A percentile compares a stretch with the other conserved stretches of the same genome.
phyloP scores from a whole-genome alignment of 176 grass and related monocot species.

The Leersia perrieri region DNA sequence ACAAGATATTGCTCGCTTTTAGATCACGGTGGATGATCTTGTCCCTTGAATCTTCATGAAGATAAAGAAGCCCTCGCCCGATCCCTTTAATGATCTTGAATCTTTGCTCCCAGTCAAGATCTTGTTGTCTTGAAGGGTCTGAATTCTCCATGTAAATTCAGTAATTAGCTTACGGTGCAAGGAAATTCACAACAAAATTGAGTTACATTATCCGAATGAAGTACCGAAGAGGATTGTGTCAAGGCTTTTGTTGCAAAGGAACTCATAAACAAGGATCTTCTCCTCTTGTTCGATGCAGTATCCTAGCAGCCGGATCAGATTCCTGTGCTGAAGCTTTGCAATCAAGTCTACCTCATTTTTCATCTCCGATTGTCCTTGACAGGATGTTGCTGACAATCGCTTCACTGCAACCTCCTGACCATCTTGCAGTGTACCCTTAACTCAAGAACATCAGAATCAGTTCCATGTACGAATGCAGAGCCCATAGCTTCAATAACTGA shows the following conservation, averaged over 20 bases:
- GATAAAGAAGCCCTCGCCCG: conserved; percentile 51
- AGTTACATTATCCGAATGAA: not conserved
- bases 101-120: conserved; percentile 37
- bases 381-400: conserved; percentile 35
- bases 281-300: conserved; percentile 48
- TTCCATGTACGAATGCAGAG: not conserved
- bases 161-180: not conserved
- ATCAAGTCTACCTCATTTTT: conserved; percentile 48
- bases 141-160: not conserved
- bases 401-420: conserved; percentile 58
- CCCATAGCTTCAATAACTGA: too few relatives aligned
- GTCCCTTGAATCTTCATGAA: conserved; percentile 61
- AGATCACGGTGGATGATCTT: conserved; percentile 55
- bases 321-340: conserved; percentile 62
- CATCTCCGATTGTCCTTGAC: conserved; percentile 40
- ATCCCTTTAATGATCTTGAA: conserved; percentile 58
- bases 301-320: conserved; percentile 46
- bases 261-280: conserved; percentile 59
- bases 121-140: conserved; percentile 20
- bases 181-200: not conserved
- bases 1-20: conserved; percentile 51
- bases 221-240: conserved; percentile 50
- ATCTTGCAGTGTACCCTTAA: conserved; percentile 42
- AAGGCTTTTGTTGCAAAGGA: conserved; percentile 45
- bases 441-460: not conserved